A percentile compares a stretch with the other conserved stretches of the same genome.
phyloP scores from a whole-genome alignment of 805 yeast species.

The Jamesozyma piceae region DNA sequence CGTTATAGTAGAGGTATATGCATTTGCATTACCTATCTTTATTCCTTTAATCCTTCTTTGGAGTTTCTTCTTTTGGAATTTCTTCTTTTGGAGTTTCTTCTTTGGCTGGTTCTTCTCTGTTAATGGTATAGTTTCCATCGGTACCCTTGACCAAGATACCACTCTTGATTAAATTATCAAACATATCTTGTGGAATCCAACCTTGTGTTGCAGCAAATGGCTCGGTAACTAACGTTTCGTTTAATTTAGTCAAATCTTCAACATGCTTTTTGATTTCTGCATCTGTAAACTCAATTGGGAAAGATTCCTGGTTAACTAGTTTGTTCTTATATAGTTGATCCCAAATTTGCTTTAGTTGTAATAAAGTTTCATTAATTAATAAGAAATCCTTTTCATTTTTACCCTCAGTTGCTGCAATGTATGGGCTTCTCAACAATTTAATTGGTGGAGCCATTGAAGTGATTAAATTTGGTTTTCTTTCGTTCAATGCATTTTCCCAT shows the following conservation, averaged over 20 bases:
- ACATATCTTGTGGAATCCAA: conserved; percentile 94
- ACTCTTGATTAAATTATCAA: conserved; percentile 55
- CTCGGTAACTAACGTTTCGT: conserved; percentile 51
- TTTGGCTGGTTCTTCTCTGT: background rate
- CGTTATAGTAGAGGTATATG: too few species aligned
- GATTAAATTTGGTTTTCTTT: conserved; percentile 54
- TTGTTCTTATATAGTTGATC: conserved; percentile 50
- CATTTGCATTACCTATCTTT: too few species aligned
- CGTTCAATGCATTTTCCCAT: conserved; percentile 74
- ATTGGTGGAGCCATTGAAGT: conserved; percentile 78
- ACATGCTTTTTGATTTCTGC: conserved; percentile 52
- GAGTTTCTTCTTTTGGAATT: background rate
- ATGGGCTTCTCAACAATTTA: conserved; percentile 60
- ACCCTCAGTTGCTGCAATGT: conserved; percentile 49
- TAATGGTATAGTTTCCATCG: conserved; percentile 42
- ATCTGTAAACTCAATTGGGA: conserved; percentile 55
- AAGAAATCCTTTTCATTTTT: conserved; percentile 50
- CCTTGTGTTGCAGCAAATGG: conserved; percentile 90
- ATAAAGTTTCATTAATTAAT: conserved; percentile 54
- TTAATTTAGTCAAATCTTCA: conserved; percentile 53
- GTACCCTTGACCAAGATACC: conserved; percentile 58
- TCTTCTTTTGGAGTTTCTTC: too few species aligned
- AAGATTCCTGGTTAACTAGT: conserved; percentile 40
- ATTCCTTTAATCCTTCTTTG: background rate
- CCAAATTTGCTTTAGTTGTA: conserved; percentile 64